phyloP scores from a whole-genome alignment of 2,329 filamentous ascomycete species.

The Hypomyces perniciosus region DNA sequence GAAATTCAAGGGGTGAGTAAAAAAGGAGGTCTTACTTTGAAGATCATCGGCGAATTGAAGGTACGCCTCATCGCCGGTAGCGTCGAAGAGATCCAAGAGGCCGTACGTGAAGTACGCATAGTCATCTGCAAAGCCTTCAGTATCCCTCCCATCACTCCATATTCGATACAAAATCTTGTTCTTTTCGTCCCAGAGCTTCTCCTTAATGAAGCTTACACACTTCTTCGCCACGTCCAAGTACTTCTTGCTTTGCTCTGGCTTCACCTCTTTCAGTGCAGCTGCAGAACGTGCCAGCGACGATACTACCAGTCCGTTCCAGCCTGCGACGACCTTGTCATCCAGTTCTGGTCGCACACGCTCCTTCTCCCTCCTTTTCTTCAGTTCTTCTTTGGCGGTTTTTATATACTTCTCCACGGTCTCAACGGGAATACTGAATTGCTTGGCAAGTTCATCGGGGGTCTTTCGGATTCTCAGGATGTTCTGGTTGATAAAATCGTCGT shows the following conservation, averaged over 20 bases:
- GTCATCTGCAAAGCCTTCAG: conserved; percentile 81
- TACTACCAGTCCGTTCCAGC: conserved; percentile 86
- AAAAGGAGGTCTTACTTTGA: conserved; percentile 51
- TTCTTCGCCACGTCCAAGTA: conserved; percentile 62
- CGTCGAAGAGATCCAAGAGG: conserved; percentile 76
- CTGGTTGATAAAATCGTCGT: conserved; percentile 91
- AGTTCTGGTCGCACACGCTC: conserved; percentile 71
- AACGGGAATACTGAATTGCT: conserved; percentile 66
- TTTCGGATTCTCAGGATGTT: conserved; percentile 75
- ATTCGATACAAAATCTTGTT: conserved; percentile 64
- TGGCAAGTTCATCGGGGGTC: conserved; percentile 62
- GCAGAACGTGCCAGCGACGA: conserved; percentile 71
- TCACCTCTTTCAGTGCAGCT: conserved; percentile 57
- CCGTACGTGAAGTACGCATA: conserved; percentile 86
- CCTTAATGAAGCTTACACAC: conserved; percentile 66
- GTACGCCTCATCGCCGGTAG: conserved; percentile 69
- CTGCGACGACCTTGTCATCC: conserved; percentile 82
- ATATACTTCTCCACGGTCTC: conserved; percentile 65
- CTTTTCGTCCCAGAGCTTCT: conserved; percentile 63
- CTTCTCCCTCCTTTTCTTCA: conserved; percentile 65
- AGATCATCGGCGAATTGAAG: conserved; percentile 76
- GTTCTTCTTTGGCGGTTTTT: conserved; percentile 57
- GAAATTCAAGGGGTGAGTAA: background rate
- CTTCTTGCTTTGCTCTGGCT: conserved; percentile 48
- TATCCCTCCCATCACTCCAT: conserved; percentile 61